Percentiles rank a stretch among this genome's conserved stretches.
These are phyloP conservation scores for Trametes elegans DNA, from an alignment of 768 basidiomycete species.

Conservation along the genomic window DNA sequence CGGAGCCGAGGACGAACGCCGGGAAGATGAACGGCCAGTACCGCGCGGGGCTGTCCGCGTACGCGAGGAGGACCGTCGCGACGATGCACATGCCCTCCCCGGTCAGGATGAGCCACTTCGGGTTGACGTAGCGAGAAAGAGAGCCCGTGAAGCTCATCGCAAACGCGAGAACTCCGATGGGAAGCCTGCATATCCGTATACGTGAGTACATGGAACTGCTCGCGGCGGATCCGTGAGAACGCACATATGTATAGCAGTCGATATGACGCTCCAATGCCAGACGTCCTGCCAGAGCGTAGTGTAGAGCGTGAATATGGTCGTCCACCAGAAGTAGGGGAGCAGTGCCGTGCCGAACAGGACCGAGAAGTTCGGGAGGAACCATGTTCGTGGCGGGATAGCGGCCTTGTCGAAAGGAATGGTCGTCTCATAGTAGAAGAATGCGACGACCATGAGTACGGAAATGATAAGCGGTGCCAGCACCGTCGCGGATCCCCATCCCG, in stretches of 20 bases:
- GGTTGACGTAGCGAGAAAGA: conserved; percentile 34
- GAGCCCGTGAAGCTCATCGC: conserved; percentile 38
- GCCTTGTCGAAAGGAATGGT: conserved; percentile 35
- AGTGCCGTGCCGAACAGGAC: conserved; percentile 37
- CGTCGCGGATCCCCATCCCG: conserved; percentile 39
- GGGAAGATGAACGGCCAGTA: conserved; percentile 53
- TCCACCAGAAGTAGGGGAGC: conserved; percentile 41
- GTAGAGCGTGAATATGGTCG: conserved; percentile 33
- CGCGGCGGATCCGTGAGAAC: conserved; percentile 10
- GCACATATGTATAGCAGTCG: conserved; percentile 39
- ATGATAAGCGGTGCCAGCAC: conserved; percentile 45
- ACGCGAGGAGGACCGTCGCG: conserved; percentile 41
- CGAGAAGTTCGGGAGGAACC: conserved; percentile 40
- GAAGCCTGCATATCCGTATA: conserved; percentile 27
- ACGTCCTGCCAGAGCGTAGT: conserved; percentile 36
- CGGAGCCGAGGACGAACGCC: conserved; percentile 46
- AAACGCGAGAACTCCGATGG: conserved; percentile 40
- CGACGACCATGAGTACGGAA: conserved; percentile 36
- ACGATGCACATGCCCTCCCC: conserved; percentile 39
- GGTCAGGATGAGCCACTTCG: conserved; percentile 46
- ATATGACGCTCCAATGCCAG: conserved; percentile 36
- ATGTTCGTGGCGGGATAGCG: conserved; percentile 35
- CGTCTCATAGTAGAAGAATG: conserved; percentile 43
- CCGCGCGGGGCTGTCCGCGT: conserved; percentile 37
- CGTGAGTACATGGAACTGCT: not conserved